Evolutionary conservation across 805 yeast genomes (phyloP).

Genomic region (Saccharomycopsis sp.): DNA sequence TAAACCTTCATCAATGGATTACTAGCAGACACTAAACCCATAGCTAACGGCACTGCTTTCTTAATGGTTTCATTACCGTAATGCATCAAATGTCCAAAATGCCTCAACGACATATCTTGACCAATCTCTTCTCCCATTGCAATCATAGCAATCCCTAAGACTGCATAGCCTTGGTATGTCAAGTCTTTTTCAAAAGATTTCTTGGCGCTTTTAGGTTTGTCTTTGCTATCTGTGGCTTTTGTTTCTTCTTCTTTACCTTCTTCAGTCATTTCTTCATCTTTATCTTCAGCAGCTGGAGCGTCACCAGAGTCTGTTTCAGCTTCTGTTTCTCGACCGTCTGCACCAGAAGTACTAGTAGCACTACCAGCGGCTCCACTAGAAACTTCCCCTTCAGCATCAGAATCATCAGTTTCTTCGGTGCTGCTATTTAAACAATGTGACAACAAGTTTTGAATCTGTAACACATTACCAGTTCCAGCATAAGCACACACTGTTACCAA

Average conservation of each 20-base stretch:
- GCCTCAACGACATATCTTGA: slow-evolving; percentile 94
- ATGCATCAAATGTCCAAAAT: slow-evolving; percentile 95
- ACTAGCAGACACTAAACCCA: slow-evolving; percentile 90
- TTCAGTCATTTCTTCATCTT: slow-evolving; percentile 11
- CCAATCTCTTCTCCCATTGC: slow-evolving; percentile 99
- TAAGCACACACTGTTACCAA: slow-evolving; percentile 89
- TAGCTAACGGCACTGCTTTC: slow-evolving; percentile 95
- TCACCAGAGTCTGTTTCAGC: slow-evolving; percentile 21
- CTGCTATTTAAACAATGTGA: slow-evolving; percentile 31
- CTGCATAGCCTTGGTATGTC: slow-evolving; percentile 78
- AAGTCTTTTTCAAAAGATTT: slow-evolving; percentile 37
- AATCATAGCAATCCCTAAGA: slow-evolving; percentile 86
- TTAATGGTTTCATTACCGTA: slow-evolving; percentile 89
- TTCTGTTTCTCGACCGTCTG: slow-evolving; percentile 23
- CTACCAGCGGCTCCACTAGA: slow-evolving; percentile 19
- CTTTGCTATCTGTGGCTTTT: slow-evolving; percentile 21
- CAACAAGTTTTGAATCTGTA: slow-evolving; percentile 85
- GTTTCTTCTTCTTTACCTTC: slow-evolving; percentile 26
- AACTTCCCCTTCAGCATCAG: slow-evolving; percentile 33
- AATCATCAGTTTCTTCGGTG: slow-evolving; percentile 37
- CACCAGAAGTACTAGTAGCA: slow-evolving; percentile 18
- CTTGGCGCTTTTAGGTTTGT: not conserved
- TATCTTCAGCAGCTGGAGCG: slow-evolving; percentile 11
- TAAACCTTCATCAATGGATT: slow-evolving; percentile 96
- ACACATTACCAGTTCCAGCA: slow-evolving; percentile 96